Base-by-base conservation (phyloP, 1,284 basidiomycete species). In the Cutaneotrichosporon sp. region DNA sequence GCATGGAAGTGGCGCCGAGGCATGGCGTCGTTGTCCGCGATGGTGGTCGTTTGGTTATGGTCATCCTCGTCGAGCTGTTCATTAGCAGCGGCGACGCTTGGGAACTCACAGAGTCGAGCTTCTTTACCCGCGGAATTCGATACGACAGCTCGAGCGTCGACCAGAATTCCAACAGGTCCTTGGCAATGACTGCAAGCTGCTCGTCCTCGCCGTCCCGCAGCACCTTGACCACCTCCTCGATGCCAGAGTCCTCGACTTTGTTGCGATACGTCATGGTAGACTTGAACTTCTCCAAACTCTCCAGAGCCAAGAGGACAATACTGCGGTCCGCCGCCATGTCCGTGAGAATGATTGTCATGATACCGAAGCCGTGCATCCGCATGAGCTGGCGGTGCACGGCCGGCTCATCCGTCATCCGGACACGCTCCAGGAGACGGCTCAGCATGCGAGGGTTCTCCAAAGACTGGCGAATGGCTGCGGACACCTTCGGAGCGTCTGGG, bases 321-420 rank as follows among this genome's bases (percentile, higher is more conserved):
- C 92, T 87, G 22, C 78, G 61, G 62, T 97, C 89, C 26, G 82
- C 79, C 14, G 74, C 71, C 66, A 91, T 80, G 65, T 97, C 92
- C 4, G 66, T 67, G 27, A 97, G 76, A 39, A 97, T 80, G 67
- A 87, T 90, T 43, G 82, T 86, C 89, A 97, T 92, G 20, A 94
- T 77, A 71, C 87, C 89, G 70, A 96, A 92, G 1, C 92, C 93
- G 71, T 96, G 90, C 66, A 97, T 78, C 26, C 92, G 87, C 83
- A 97, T 89, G 49, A 97, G 79, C 67, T 90, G 84, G 39, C 90
- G 82, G 32, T 93, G 80, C 17, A 90, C 84, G 0, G 81, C 79
- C 38, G 83, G 80, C 54, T 96, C 90, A 33, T 86, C 84, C 1
- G 92, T 94, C 63, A 94, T 85, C 88, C 92, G 68, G 61, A 98